These are phyloP conservation scores for Amoebophrya sp. DNA, from an alignment of 169 alveolate genomes.

Conservation along the genomic window DNA sequence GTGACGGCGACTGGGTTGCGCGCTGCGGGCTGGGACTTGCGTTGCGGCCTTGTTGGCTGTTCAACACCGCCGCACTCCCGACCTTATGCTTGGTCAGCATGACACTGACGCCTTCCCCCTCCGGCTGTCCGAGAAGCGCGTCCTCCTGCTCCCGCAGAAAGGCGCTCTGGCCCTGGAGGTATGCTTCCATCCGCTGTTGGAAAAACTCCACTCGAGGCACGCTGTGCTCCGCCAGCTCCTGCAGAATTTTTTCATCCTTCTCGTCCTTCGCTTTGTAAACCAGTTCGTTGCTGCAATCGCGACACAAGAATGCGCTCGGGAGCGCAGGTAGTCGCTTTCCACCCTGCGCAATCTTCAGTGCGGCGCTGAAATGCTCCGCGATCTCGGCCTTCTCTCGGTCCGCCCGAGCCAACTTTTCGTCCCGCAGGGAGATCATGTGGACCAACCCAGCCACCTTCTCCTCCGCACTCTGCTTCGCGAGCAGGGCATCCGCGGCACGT, in stretches of 20 bases:
- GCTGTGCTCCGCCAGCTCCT: not conserved
- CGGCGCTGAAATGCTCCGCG: not conserved
- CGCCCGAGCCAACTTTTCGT: not conserved
- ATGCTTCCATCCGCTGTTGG: not conserved
- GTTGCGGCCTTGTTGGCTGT: no score
- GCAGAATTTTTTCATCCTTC: not conserved
- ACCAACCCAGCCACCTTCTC: not conserved
- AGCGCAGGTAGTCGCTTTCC: not conserved
- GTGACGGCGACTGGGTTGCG: no score
- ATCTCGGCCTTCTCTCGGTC: constrained; percentile 9
- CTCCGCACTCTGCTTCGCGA: not conserved
- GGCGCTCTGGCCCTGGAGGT: no score
- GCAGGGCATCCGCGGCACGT: not conserved
- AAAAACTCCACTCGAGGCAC: not conserved
- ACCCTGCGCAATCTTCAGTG: not conserved
- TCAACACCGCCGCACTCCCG: no score
- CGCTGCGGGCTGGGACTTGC: no score
- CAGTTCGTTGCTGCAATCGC: constrained; percentile 1
- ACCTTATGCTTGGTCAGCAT: no score
- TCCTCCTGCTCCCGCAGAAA: no score
- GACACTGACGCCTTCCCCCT: no score
- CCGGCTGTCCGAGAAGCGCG: no score
- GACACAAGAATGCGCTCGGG: not conserved
- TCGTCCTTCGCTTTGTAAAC: not conserved
- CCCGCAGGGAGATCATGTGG: not conserved